Conservation (phyloP, 2,329 filamentous ascomycete species). For the Mycogone perniciosa region DNA sequence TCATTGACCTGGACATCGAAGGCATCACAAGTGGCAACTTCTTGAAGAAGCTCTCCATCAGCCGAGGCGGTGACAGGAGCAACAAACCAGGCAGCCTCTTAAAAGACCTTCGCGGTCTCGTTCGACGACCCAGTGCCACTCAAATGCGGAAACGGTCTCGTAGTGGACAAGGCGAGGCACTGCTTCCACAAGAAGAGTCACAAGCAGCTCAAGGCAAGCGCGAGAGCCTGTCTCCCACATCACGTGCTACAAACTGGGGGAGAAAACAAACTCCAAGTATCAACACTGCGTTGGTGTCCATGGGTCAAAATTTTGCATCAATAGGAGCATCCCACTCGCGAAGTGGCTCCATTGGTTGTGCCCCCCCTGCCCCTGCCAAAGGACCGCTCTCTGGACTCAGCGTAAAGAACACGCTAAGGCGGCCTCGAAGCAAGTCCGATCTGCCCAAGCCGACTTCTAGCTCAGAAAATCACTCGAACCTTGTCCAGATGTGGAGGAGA, state of each 20-base stretch:
- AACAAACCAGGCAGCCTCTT: slow-evolving; percentile 44
- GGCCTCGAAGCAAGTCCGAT: slow-evolving; percentile 51
- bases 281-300: slow-evolving; percentile 51
- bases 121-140: slow-evolving; percentile 43
- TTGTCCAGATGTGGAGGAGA: slow-evolving; percentile 47
- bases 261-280: slow-evolving; percentile 50
- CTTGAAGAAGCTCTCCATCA: slow-evolving; percentile 55
- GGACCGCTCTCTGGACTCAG: slow-evolving; percentile 39
- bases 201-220: slow-evolving; percentile 31
- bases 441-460: slow-evolving; percentile 34
- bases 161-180: slow-evolving; percentile 30
- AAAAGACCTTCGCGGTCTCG: slow-evolving; percentile 43
- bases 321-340: slow-evolving; percentile 52
- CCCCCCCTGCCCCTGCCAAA: slow-evolving; percentile 45
- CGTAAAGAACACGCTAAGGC: slow-evolving; percentile 44
- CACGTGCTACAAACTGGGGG: slow-evolving; percentile 46
- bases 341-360: slow-evolving; percentile 53
- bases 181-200: slow-evolving; percentile 20
- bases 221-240: slow-evolving; percentile 45
- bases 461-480: slow-evolving; percentile 34
- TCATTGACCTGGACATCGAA: slow-evolving; percentile 48
- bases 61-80: slow-evolving; percentile 35
- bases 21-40: slow-evolving; percentile 55
- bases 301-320: slow-evolving; percentile 48
- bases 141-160: slow-evolving; percentile 42